phyloP scores from a whole-genome alignment of 208 protist species.

The Wallacemonas sp. region DNA sequence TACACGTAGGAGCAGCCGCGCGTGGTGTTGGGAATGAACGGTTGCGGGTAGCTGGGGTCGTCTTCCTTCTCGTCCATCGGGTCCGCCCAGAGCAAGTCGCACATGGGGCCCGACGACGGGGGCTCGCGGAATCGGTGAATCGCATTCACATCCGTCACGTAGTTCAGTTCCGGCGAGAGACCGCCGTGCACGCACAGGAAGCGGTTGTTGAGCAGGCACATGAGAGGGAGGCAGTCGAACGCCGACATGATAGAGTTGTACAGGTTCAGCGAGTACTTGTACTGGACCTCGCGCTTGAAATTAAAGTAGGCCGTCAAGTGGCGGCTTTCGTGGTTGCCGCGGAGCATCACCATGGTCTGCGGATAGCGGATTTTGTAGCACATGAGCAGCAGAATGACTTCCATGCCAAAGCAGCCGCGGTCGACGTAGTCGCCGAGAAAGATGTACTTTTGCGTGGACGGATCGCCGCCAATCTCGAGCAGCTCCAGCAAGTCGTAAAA shows the following conservation, averaged over 20 bases:
- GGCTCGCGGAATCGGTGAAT: constrained; percentile 95
- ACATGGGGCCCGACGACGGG: constrained; percentile 90
- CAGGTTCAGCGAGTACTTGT: constrained; percentile 89
- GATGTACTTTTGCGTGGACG: constrained; percentile 88
- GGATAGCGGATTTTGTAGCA: constrained; percentile 95
- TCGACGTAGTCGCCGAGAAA: constrained; percentile 98
- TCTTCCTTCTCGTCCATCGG: constrained; percentile 88
- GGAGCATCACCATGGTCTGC: constrained; percentile 90
- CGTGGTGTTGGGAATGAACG: constrained; percentile 75
- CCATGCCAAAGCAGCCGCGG: constrained; percentile 89
- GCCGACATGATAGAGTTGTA: constrained; percentile 92
- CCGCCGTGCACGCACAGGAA: constrained; percentile 96
- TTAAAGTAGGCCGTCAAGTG: constrained; percentile 98
- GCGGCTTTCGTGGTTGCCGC: constrained; percentile 98
- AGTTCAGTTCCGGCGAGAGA: constrained; percentile 73
- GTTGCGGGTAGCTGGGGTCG: constrained; percentile 31
- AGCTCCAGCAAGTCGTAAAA: constrained; percentile 97
- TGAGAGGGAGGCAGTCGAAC: constrained; percentile 94
- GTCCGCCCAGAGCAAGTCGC: constrained; percentile 96
- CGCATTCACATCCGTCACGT: constrained; percentile 82
- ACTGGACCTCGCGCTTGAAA: constrained; percentile 94
- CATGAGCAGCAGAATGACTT: constrained; percentile 94
- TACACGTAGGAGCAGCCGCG: constrained; percentile 91
- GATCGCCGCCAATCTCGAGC: constrained; percentile 92
- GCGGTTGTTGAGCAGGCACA: constrained; percentile 80